Base-by-base conservation (phyloP, 768 basidiomycete genomes). In the Phlegmacium glaucopus region DNA sequence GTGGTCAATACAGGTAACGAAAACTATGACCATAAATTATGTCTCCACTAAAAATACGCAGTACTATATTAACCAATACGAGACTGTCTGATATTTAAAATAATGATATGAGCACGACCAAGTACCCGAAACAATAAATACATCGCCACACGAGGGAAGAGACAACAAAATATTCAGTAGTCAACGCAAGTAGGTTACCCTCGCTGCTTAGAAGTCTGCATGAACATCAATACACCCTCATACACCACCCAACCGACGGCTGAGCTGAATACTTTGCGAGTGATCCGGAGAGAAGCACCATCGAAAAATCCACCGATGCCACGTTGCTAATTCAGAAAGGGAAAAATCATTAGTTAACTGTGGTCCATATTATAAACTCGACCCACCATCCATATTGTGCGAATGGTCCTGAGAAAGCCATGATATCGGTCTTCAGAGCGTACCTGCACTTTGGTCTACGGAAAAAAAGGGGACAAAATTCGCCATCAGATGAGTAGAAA, bases 161-260 rank as follows among this genome's bases (percentile, higher is more conserved):
- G 22, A 22, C 22, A 22, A 5, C 22, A 22, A 22, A 22, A 2
- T 3, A 22, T 22, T 22, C 22, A 5, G n/a, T n/a, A n/a, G n/a
- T n/a, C n/a, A n/a, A 22, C 5, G 3, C 22, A 22, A 22, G 22
- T 22, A 22, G 5, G 22, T n/a, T n/a, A 32, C 13, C 30, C 30
- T 32, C 32, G n/a, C 5, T 11, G 6, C 32, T 34, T 10, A 34
- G 32, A 49, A 45, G 50, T 68, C 61, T 71, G 75, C 58, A 82
- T 72, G 48, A 84, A 71, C 59, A 88, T 77, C 25, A 90, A 67
- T 17, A 84, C 63, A 35, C 83, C 84, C 63, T 95, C 94, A 53
- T 94, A 96, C 0, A 93, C 87, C 2, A 82, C 87, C 94, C 94
- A 96, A 3, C 84, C 91, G 50, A 96, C 89, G 0, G 84, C 85